Percentiles rank a stretch among this genome's conserved stretches.
Conservation (phyloP, 306 rosid genomes). For the Macrotyloma uniflorum region DNA sequence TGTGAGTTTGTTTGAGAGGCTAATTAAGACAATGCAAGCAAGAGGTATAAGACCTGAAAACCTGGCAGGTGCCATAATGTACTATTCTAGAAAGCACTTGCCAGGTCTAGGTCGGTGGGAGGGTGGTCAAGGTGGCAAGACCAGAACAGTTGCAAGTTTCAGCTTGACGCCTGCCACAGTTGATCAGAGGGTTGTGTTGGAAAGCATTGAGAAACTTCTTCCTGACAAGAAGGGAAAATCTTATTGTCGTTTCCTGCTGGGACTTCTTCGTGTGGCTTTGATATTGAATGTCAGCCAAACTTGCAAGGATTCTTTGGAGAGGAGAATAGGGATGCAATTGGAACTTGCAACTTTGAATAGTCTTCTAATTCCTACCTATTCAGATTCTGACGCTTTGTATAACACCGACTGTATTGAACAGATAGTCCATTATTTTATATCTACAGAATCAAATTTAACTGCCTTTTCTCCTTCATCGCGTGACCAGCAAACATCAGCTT, state of each 20-base stretch:
- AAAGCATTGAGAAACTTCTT: constrained; percentile 80
- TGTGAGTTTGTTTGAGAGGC: constrained; percentile 75
- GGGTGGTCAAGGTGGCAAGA: constrained; percentile 64
- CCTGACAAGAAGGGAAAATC: constrained; percentile 84
- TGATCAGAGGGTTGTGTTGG: constrained; percentile 79
- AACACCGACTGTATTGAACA: constrained; percentile 73
- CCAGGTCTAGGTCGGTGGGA: constrained; percentile 96
- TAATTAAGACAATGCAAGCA: constrained; percentile 79
- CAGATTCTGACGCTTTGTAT: constrained; percentile 82
- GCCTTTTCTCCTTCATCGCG: constrained; percentile 73
- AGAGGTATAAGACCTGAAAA: constrained; percentile 86
- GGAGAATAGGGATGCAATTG: constrained; percentile 89
- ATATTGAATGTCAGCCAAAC: constrained; percentile 66
- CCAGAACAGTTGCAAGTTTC: constrained; percentile 75
- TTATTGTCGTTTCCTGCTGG: constrained; percentile 81
- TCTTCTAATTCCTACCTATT: constrained; percentile 83
- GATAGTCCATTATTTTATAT: constrained; percentile 66
- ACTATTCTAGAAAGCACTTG: constrained; percentile 83
- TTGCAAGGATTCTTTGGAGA: constrained; percentile 74
- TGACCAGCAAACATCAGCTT: constrained; percentile 53
- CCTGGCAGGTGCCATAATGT: constrained; percentile 79
- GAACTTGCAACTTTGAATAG: constrained; percentile 87
- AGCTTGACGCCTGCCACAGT: constrained; percentile 74
- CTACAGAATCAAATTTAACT: constrained; percentile 54
- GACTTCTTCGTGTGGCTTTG: constrained; percentile 89